A percentile compares a stretch with the other conserved stretches of the same genome.
These are phyloP conservation scores for Clausena lansium DNA, from an alignment of 345 rosid species.

Conservation along the genomic window DNA sequence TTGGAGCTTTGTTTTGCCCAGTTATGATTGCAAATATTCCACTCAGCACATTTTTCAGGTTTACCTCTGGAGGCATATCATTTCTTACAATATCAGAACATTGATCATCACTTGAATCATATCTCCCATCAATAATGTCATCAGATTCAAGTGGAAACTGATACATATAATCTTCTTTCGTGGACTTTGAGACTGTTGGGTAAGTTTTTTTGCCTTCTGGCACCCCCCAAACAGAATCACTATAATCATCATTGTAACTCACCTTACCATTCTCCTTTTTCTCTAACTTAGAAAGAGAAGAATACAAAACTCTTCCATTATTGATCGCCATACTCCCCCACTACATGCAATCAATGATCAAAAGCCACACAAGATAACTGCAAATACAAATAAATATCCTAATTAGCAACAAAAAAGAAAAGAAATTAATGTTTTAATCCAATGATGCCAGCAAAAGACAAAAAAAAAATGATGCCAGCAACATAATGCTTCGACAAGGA, in stretches of 20 bases:
- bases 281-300: conserved; percentile 29
- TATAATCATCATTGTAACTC: conserved; percentile 27
- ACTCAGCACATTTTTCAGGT: conserved; percentile 71
- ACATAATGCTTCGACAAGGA: neutral
- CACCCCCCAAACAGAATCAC: conserved; percentile 33
- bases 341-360: conserved; percentile 13
- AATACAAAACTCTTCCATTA: conserved; percentile 36
- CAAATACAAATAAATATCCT: neutral
- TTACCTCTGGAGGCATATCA: conserved; percentile 56
- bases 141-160: conserved; percentile 50
- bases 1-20: conserved; percentile 51
- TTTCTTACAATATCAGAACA: conserved; percentile 10
- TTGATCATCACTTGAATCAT: conserved; percentile 52
- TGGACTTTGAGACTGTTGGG: conserved; percentile 26
- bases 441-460: neutral
- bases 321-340: conserved; percentile 36
- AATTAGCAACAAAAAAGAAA: neutral
- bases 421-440: neutral
- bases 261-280: conserved; percentile 21
- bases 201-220: conserved; percentile 27
- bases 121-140: conserved; percentile 53
- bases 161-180: conserved; percentile 35
- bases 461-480: neutral
- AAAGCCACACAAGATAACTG: conserved; percentile 7
- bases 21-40: conserved; percentile 83